Evolutionary conservation across 768 basidiomycete genomes (phyloP), one percentile per base, ranked within the genome.

Genomic region (Suillus weaverae): DNA sequence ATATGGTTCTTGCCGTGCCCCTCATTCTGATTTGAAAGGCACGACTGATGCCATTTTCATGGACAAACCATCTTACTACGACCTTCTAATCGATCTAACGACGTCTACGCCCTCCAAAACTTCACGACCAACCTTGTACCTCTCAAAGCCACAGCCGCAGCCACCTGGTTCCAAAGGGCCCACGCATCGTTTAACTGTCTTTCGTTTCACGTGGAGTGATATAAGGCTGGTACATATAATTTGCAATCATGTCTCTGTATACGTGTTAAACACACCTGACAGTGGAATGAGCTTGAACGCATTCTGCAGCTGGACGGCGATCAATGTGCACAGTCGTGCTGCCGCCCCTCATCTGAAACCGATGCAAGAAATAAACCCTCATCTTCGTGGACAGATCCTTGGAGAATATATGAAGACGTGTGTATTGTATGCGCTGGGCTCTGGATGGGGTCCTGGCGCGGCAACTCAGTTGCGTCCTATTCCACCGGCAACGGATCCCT

Each of bases 21-120:
- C 22, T 51, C 26, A 33, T 55, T 51, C 20, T 41, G 10, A 26
- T 60, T 38, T 61, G 41, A 30, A 62, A 87, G 86, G 86, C 71
- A 92, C 93, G 11, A 93, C 93, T 2, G 93, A 95, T 67, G 88
- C 92, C 10, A 85, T 95, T 20, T 94, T 91, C 77, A 79, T 94
- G 51, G 93, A 95, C 67, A 91, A 89, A 72, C 89, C 92, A 1
- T 78, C 84, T 4, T 86, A 86, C 69, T 95, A 93, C 70, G 93
- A 95, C 72, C 81, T 95, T 16, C 77, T 95, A 59, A 87, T 95
- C 65, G 91, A 95, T 75, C 77, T 94, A 56, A 90, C 90, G 48
- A 88, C 89, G 9, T 84, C 84, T 8, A 85, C 86, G 18, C 85
- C 84, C 20, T 82, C 79, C 71, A 86, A 84, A 71, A 80, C 83